These are phyloP conservation scores for Pisolithus microcarpus DNA, from an alignment of 768 basidiomycete species.

Conservation along the genomic window DNA sequence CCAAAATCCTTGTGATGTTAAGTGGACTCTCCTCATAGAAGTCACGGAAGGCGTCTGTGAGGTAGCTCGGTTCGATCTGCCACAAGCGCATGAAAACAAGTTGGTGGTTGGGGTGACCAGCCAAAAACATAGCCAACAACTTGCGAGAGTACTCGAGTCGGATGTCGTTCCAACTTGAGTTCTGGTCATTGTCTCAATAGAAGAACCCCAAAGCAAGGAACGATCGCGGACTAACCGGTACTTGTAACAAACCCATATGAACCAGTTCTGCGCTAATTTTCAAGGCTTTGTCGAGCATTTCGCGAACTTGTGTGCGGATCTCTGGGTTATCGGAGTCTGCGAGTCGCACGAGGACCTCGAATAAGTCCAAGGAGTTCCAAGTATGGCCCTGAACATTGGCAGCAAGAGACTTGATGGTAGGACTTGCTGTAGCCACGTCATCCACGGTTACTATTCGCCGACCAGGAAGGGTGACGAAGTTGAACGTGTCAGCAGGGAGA, in stretches of 20 bases:
- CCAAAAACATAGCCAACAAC: constrained; percentile 82
- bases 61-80: constrained; percentile 81
- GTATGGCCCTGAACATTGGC: constrained; percentile 86
- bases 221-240: constrained; percentile 55
- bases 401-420: constrained; percentile 88
- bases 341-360: constrained; percentile 78
- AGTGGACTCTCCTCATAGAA: constrained; percentile 89
- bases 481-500: constrained; percentile 85
- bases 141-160: constrained; percentile 83
- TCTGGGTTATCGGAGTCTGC: constrained; percentile 67
- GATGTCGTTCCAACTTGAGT: constrained; percentile 82
- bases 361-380: constrained; percentile 92
- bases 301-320: constrained; percentile 69
- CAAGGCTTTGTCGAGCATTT: constrained; percentile 90
- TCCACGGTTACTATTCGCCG: constrained; percentile 81
- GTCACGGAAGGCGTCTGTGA: constrained; percentile 82
- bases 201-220: not conserved
- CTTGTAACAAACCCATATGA: constrained; percentile 86
- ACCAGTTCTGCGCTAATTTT: constrained; percentile 92
- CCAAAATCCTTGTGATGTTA: constrained; percentile 90
- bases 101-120: constrained; percentile 90
- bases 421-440: constrained; percentile 76
- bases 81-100: constrained; percentile 96
- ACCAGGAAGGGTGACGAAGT: constrained; percentile 83
- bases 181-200: constrained; percentile 28